phyloP scores from a whole-genome alignment of 805 yeast genomes.

The Schwanniomyces sp. region DNA sequence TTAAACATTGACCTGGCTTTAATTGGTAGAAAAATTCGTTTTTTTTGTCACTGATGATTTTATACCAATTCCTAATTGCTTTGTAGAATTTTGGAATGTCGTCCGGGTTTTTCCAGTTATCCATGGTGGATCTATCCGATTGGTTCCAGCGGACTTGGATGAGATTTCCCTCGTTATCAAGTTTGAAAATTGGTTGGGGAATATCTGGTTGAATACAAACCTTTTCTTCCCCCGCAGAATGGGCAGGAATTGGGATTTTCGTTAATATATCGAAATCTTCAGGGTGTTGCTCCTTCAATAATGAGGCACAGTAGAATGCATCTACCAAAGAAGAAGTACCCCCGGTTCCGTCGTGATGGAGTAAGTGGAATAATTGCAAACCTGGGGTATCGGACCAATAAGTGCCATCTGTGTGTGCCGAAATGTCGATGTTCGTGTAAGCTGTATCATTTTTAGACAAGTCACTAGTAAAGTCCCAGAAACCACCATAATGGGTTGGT shows the following conservation, averaged over 20 bases:
- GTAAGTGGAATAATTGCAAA: conserved; percentile 63
- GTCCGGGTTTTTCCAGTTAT: conserved; percentile 44
- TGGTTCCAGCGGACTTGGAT: conserved; percentile 71
- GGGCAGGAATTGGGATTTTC: conserved; percentile 58
- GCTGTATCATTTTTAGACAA: conserved; percentile 69
- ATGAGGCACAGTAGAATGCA: conserved; percentile 59
- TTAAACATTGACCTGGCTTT: conserved; percentile 63
- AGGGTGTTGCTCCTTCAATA: conserved; percentile 47
- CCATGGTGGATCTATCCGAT: conserved; percentile 65
- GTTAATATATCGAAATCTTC: conserved; percentile 52
- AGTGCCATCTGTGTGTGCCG: conserved; percentile 71
- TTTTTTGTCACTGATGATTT: conserved; percentile 47
- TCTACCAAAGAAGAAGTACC: conserved; percentile 70
- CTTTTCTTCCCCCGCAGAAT: conserved; percentile 69
- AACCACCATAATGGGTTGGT: conserved; percentile 77
- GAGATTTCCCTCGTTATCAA: conserved; percentile 50
- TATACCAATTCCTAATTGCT: conserved; percentile 59
- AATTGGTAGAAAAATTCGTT: conserved; percentile 56
- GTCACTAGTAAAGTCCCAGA: conserved; percentile 77
- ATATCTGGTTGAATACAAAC: conserved; percentile 59
- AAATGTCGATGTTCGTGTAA: conserved; percentile 64
- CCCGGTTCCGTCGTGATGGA: conserved; percentile 63
- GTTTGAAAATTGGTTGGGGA: conserved; percentile 58
- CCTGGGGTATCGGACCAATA: conserved; percentile 77
- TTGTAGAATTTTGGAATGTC: conserved; percentile 54